Evolutionary conservation across 768 basidiomycete genomes (phyloP), one percentile per base, ranked within the genome.

Genomic region (Amanita phalloides): DNA sequence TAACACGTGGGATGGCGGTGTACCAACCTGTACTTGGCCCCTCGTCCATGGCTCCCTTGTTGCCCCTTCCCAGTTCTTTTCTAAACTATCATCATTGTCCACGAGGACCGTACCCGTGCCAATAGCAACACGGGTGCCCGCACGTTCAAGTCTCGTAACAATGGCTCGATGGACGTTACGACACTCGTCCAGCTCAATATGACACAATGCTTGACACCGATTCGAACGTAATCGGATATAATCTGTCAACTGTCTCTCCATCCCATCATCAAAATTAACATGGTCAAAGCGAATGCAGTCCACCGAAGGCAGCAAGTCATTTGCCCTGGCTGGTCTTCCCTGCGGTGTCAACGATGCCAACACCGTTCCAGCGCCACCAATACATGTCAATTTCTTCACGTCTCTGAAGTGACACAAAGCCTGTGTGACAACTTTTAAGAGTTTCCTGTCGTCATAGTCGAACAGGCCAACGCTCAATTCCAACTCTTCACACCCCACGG

Each of bases 381-480:
- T 17, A 25, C 48, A 49, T 8, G 17, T 37, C 36, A 49, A 25
- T 28, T 28, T 49, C 48, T 49, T 49, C 17, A 49, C 46, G 21
- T 47, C 46, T 3, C 11, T 4, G 6, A 47, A 47, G 20, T 17
- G 46, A 21, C 21, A 11, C n/a, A 47, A 35, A 11, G 35, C 33
- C 20, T 37, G 23, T 13, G 23, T 11, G 11, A 14, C 26, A 25
- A 49, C 17, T 0, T 14, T n/a, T 30, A 17, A 6, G 37, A 49
- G 28, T 26, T 36, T 23, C 4, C 4, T 6, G 48, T 49, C 20
- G 7, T 30, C 36, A 13, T 38, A 38, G n/a, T 49, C 37, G 36
- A 49, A 39, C 37, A 49, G 35, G 11, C 48, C 48, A 17, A 49
- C 9, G 26, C 36, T 38, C n/a, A 49, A 36, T 49, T 49, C 48